A percentile compares a stretch with the other conserved stretches of the same genome.
phyloP scores from a whole-genome alignment of 176 grass and related monocot species.

The Rhynchospora tenuis region DNA sequence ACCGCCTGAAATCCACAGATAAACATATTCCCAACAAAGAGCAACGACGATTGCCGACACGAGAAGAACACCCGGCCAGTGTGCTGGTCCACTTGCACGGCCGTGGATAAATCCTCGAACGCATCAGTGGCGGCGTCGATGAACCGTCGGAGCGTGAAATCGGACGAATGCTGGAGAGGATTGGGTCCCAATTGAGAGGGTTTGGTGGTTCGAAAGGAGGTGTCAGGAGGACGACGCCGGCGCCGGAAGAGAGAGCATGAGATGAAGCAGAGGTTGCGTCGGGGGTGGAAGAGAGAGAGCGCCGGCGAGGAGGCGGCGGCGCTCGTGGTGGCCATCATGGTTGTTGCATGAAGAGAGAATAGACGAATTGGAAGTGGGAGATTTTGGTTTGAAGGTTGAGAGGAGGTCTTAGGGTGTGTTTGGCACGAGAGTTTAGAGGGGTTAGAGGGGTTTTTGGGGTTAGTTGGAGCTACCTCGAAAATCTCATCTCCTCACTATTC shows the following conservation, averaged over 20 bases:
- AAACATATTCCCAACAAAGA: constrained; percentile 12
- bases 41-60: constrained; percentile 11
- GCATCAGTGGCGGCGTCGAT: constrained; percentile 8
- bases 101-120: constrained; percentile 2
- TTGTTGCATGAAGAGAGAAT: background rate
- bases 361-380: background rate
- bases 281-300: background rate
- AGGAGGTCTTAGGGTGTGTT: no score
- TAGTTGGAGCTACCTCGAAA: no score
- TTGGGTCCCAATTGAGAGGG: background rate
- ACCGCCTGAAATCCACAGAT: constrained; percentile 11
- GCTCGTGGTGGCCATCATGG: background rate
- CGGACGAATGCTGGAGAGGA: background rate
- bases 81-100: constrained; percentile 6
- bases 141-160: background rate
- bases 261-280: background rate
- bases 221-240: background rate
- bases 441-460: no score
- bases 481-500: no score
- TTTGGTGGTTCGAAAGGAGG: background rate
- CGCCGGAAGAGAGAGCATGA: constrained; percentile 11
- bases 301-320: constrained; percentile 1
- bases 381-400: background rate
- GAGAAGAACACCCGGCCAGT: constrained; percentile 21
- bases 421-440: no score